A percentile compares a stretch with the other conserved stretches of the same genome.
phyloP scores from a whole-genome alignment of 495 filamentous ascomycete species.

The Neurospora sp. region DNA sequence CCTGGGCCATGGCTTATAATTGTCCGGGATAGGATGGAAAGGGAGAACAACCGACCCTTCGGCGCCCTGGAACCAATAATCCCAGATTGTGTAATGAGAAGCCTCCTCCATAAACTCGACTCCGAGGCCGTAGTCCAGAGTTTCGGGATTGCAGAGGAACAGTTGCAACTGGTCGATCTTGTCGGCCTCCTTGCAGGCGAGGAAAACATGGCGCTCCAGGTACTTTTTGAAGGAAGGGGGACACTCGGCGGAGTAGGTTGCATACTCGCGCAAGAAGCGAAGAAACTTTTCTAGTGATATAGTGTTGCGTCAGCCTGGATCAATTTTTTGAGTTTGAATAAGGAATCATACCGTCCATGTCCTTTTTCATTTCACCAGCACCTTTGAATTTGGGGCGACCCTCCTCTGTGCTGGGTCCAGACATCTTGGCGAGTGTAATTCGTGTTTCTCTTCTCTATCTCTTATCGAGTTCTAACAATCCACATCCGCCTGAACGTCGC shows the following conservation, averaged over 20 bases:
- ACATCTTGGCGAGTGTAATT: not conserved
- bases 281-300: not conserved
- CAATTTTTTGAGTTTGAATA: not conserved
- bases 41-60: not conserved
- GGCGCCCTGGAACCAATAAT: not conserved
- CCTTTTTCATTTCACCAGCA: not conserved
- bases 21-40: not conserved
- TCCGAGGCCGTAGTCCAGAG: not conserved
- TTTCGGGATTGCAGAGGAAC: conserved; percentile 1
- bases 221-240: conserved; percentile 3
- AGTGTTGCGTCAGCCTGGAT: not conserved
- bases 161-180: not conserved
- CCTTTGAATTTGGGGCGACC: not conserved
- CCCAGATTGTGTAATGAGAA: not conserved
- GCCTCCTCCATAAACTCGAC: not conserved
- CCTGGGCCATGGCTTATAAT: not conserved
- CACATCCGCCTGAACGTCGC: not conserved
- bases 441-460: not conserved
- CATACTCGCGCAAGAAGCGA: conserved; percentile 4
- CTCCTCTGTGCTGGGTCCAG: not conserved
- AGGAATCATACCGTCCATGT: not conserved
- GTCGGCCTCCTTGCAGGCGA: not conserved
- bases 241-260: conserved; percentile 4
- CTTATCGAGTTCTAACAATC: not conserved
- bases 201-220: conserved; percentile 4